Evolutionary conservation across 805 yeast species (phyloP), one percentile per base, ranked within the genome.

Genomic region (Lipomyces mesembrius): DNA sequence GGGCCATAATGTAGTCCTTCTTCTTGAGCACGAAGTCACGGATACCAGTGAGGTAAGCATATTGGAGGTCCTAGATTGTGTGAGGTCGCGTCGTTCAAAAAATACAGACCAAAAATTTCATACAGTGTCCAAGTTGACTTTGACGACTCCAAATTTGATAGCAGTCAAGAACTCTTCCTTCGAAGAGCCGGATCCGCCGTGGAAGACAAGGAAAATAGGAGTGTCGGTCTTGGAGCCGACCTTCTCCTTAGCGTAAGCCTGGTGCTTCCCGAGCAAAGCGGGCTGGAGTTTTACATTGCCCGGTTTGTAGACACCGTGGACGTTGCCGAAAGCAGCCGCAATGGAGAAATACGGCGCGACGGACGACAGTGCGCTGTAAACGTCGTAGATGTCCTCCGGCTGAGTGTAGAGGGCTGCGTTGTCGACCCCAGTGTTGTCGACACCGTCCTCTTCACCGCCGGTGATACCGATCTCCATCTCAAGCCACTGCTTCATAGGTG

Each of bases 381-480:
- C 98, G 74, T 87, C 87, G 83, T 80, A 95, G 64, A 95, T 97
- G 75, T 97, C 94, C 84, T 91, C 97, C 77, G 99, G 92, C 76
- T 88, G 87, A 75, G 99, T 95, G 90, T 94, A 95, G 77, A 95
- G 85, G 72, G 90, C 80, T 72, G 90, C 92, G 83, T 90, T 89
- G 79, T 87, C 87, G 74, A 91, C 97, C 81, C 87, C 85, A 83
- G 94, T 96, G 88, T 95, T 95, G 89, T 95, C 95, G 78, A 95
- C 99, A 88, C 99, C 99, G 80, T 95, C 99, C 85, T 95, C 99
- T 86, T 95, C 99, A 89, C 99, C 99, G 84, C 99, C 99, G 81
- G 99, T 95, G 88, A 95, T 95, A 88, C 99, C 99, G 80, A 95
- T 95, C 87, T 95, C 99, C 99, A 95, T 95, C 87, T 95, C 99